These are phyloP conservation scores for Cryptococcus jaspeensis DNA, from an alignment of 1,284 basidiomycete genomes.

Conservation along the genomic window DNA sequence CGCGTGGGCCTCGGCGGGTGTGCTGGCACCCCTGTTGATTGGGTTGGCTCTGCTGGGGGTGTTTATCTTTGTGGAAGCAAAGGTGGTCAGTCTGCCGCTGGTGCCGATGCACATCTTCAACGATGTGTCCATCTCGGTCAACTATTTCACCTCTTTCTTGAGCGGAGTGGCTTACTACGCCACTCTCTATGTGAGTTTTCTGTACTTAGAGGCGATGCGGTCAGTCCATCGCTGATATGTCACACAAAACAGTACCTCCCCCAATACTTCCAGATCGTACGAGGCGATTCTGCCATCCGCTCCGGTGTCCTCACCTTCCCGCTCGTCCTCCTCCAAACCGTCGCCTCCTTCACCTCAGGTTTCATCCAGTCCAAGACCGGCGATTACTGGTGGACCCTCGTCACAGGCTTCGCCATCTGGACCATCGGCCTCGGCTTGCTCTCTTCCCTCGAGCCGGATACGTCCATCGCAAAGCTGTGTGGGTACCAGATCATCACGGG, in stretches of 20 bases:
- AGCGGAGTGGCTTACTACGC: conserved; percentile 56
- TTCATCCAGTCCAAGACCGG: conserved; percentile 65
- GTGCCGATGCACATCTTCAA: conserved; percentile 73
- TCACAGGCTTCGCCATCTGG: conserved; percentile 69
- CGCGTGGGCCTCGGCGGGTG: conserved; percentile 64
- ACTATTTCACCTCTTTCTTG: conserved; percentile 65
- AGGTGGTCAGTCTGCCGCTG: conserved; percentile 65
- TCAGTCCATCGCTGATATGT: no score
- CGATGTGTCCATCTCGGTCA: conserved; percentile 65
- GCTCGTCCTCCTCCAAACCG: conserved; percentile 63
- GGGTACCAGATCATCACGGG: conserved; percentile 69
- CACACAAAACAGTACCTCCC: conserved; percentile 58
- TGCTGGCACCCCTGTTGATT: conserved; percentile 62
- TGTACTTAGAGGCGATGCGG: no score
- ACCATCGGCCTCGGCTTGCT: conserved; percentile 67
- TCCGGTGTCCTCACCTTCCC: conserved; percentile 66
- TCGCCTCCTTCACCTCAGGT: conserved; percentile 55
- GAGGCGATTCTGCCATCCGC: conserved; percentile 63
- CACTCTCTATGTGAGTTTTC: conserved; percentile 29
- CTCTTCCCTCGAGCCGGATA: conserved; percentile 59
- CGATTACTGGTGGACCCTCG: conserved; percentile 62
- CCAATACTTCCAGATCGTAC: conserved; percentile 70
- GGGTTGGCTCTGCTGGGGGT: conserved; percentile 59
- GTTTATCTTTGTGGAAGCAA: conserved; percentile 73
- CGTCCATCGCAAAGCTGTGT: conserved; percentile 59